Percentiles rank a stretch among this genome's conserved stretches.
Conservation (phyloP, 2,329 filamentous ascomycete genomes). For the Graphilbum sp. region DNA sequence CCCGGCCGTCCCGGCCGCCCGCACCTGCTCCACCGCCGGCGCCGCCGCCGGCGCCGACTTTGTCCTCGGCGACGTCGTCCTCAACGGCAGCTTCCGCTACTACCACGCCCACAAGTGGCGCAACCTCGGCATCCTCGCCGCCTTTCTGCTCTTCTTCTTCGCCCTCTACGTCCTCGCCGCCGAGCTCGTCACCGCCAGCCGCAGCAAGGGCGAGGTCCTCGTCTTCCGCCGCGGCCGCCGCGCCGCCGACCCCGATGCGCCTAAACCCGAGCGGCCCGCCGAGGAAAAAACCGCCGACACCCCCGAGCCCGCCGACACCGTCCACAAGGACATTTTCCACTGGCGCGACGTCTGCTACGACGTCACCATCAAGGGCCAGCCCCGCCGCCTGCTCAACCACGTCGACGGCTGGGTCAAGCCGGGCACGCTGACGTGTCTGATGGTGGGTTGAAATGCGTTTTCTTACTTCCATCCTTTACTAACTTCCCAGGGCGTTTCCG, state of each 20-base stretch:
- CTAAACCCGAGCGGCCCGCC: too few species aligned
- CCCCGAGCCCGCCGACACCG: constrained; percentile 26
- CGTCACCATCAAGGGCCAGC: constrained; percentile 61
- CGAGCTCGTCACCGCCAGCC: constrained; percentile 46
- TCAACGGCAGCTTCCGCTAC: constrained; percentile 40
- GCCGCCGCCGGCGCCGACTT: constrained; percentile 24
- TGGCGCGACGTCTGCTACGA: constrained; percentile 72
- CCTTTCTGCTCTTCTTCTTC: constrained; percentile 44
- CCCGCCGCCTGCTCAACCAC: constrained; percentile 62
- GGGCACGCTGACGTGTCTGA: constrained; percentile 73
- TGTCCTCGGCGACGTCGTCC: constrained; percentile 28
- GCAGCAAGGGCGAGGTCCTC: constrained; percentile 61
- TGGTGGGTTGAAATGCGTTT: constrained; percentile 29
- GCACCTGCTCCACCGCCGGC: constrained; percentile 42
- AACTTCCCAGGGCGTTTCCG: constrained; percentile 50
- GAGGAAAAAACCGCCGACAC: not conserved
- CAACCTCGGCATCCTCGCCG: constrained; percentile 54
- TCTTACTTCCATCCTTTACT: not conserved
- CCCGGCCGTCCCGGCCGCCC: constrained; percentile 17
- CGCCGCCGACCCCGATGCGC: constrained; percentile 11
- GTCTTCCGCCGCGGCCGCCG: constrained; percentile 54
- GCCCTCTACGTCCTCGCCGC: constrained; percentile 42
- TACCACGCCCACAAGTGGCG: constrained; percentile 45
- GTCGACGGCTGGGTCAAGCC: constrained; percentile 92
- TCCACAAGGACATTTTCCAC: constrained; percentile 64